Base-by-base conservation (phyloP, 164 flowering plant species). In the Piper betle region DNA sequence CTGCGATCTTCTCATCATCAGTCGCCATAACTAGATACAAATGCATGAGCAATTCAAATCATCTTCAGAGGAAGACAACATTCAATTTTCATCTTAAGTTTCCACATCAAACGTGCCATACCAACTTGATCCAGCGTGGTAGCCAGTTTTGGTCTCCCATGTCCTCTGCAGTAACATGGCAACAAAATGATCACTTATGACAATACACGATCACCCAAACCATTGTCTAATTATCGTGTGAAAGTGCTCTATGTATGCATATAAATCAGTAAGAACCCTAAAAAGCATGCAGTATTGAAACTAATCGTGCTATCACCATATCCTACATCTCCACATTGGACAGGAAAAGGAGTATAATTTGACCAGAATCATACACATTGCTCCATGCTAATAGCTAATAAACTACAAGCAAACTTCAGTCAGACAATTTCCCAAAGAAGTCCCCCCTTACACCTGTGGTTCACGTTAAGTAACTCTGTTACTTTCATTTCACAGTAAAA, bases 1-100 rank as follows among this genome's bases (percentile, higher is more conserved):
- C 88, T 63, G 96, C 96, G 71, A 92, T 87, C 75, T 72, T 89
- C 61, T 85, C 93, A 72, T 89, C 94, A 72, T 92, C 97, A 13
- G 96, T 92, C 46, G 98, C 98, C 72, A 92, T 91, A 72, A 92
- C 98, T 92, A 64, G 48, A 60, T 33, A 64, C 74, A 55, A 65
- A 59, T 41, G 38, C 61, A 13, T 55, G 6, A 4, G 7, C 3
- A 9, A 25, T 4, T 8, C 1, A 9, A 25, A 4, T 3, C 12
- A 25, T 25, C 37, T 25, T 15, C 62, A n/a, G 48, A 50, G 60
- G 52, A 2, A 37, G 39, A 57, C 9, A 65, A 37, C 17, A 43
- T 55, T 61, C 11, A 37, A 33, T 25, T 46, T 58, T 12, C 46
- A n/a, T 37, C 5, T 38, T 37, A 48, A 18, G 33, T 8, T 46